phyloP scores from a whole-genome alignment of 257 asterid species.

The Penstemon newberryi region DNA sequence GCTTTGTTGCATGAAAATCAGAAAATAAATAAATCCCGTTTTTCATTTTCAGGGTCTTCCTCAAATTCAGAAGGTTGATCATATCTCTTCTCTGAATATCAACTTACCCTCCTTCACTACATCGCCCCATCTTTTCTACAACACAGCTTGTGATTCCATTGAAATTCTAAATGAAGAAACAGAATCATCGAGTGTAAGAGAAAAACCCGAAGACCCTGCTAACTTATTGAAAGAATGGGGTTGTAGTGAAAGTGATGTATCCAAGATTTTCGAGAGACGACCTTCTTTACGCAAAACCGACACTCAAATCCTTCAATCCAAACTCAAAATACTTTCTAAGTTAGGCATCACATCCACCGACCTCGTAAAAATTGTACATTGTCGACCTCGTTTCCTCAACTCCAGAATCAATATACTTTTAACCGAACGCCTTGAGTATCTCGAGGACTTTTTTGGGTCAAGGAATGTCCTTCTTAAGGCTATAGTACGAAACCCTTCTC shows the following conservation, averaged over 20 bases:
- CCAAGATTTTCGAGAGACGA: slow-evolving; percentile 54
- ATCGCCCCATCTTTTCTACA: slow-evolving; percentile 30
- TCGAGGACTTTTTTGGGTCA: slow-evolving; percentile 55
- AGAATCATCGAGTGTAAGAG: slow-evolving; percentile 21
- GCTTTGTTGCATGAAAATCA: neutral
- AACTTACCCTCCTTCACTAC: slow-evolving; percentile 26
- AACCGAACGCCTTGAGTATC: slow-evolving; percentile 56
- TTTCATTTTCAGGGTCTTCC: slow-evolving; percentile 33
- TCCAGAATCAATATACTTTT: slow-evolving; percentile 43
- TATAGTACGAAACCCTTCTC: slow-evolving; percentile 70
- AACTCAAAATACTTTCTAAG: slow-evolving; percentile 53
- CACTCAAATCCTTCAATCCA: slow-evolving; percentile 43
- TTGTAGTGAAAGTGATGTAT: slow-evolving; percentile 57
- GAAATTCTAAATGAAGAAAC: slow-evolving; percentile 30
- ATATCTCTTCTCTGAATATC: slow-evolving; percentile 22
- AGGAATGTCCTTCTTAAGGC: slow-evolving; percentile 60
- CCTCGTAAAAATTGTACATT: slow-evolving; percentile 57
- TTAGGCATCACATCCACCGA: slow-evolving; percentile 57
- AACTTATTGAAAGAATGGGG: slow-evolving; percentile 62
- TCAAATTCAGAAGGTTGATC: slow-evolving; percentile 28
- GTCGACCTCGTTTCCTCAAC: slow-evolving; percentile 76
- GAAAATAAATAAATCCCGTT: slow-evolving; percentile 1
- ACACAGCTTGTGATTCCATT: slow-evolving; percentile 36
- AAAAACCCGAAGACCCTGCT: slow-evolving; percentile 37
- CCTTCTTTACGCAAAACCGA: slow-evolving; percentile 57